Percentiles rank a stretch among this genome's conserved stretches.
Conservation (phyloP, 257 asterid genomes). For the Solanum medicagineum region DNA sequence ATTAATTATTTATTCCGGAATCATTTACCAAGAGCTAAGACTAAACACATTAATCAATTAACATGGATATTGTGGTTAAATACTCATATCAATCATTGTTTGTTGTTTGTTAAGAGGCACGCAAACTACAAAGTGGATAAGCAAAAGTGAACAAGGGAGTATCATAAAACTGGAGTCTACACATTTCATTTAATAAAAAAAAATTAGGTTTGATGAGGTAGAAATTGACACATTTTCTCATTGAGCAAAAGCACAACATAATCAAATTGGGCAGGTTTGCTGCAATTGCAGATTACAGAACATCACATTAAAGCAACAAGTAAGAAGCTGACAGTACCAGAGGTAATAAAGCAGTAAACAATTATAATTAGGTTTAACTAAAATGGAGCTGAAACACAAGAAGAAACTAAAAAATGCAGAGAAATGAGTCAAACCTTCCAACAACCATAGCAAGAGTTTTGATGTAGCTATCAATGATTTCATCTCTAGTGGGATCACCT, state of each 20-base stretch:
- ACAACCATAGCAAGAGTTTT: neutral
- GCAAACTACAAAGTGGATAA: too few species aligned
- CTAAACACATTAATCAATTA: neutral
- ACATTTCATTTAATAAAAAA: neutral
- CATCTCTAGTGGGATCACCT: conserved; percentile 1
- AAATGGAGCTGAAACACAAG: neutral
- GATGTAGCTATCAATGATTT: neutral
- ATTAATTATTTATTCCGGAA: neutral
- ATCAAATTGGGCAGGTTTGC: neutral
- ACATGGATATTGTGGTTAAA: too few species aligned
- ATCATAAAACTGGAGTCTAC: neutral
- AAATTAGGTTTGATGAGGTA: neutral
- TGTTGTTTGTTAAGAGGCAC: too few species aligned
- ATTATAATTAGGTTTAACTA: neutral
- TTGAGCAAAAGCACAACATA: neutral
- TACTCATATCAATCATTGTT: too few species aligned
- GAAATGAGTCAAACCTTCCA: neutral
- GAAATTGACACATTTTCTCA: neutral
- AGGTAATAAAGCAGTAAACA: neutral
- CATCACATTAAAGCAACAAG: neutral
- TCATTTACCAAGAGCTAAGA: neutral
- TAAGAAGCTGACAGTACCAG: neutral
- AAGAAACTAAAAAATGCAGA: neutral
- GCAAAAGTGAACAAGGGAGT: neutral
- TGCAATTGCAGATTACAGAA: neutral